phyloP scores from a whole-genome alignment of 805 yeast genomes.

The Lipomyces starkeyi region DNA sequence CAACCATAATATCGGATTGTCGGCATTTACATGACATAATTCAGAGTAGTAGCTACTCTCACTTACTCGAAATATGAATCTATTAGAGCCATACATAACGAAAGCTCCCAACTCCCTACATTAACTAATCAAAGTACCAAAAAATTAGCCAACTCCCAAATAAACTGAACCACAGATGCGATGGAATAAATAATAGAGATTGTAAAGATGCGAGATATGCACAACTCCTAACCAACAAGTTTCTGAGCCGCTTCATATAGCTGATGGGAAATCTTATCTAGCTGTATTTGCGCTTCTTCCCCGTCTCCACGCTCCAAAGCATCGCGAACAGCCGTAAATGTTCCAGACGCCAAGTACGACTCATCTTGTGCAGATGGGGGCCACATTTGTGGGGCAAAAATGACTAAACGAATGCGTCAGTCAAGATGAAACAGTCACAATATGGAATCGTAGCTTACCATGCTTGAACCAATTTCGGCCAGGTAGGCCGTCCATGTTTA shows the following conservation, averaged over 20 bases:
- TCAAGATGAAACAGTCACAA: slow-evolving; percentile 47
- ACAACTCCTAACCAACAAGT: slow-evolving; percentile 12
- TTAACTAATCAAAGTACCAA: neutral
- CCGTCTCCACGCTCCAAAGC: slow-evolving; percentile 58
- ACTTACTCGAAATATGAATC: neutral
- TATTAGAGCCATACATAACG: neutral
- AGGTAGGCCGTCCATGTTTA: slow-evolving; percentile 56
- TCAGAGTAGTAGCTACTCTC: too few species aligned
- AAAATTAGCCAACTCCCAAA: slow-evolving; percentile 3
- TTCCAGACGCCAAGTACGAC: slow-evolving; percentile 54
- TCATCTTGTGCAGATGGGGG: slow-evolving; percentile 56
- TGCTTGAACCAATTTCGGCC: slow-evolving; percentile 65
- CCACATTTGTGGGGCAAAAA: slow-evolving; percentile 68
- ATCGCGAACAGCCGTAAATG: slow-evolving; percentile 81
- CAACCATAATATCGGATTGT: too few species aligned
- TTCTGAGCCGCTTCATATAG: slow-evolving; percentile 27
- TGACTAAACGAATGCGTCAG: slow-evolving; percentile 14
- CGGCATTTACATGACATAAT: too few species aligned
- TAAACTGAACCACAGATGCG: neutral
- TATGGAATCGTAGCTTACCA: slow-evolving; percentile 48
- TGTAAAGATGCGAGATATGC: neutral
- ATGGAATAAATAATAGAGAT: neutral
- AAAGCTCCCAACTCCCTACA: neutral
- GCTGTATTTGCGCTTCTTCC: slow-evolving; percentile 55
- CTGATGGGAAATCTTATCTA: slow-evolving; percentile 20